Base-by-base conservation (phyloP, 2,329 filamentous ascomycete species). In the Zasmidium cellare region DNA sequence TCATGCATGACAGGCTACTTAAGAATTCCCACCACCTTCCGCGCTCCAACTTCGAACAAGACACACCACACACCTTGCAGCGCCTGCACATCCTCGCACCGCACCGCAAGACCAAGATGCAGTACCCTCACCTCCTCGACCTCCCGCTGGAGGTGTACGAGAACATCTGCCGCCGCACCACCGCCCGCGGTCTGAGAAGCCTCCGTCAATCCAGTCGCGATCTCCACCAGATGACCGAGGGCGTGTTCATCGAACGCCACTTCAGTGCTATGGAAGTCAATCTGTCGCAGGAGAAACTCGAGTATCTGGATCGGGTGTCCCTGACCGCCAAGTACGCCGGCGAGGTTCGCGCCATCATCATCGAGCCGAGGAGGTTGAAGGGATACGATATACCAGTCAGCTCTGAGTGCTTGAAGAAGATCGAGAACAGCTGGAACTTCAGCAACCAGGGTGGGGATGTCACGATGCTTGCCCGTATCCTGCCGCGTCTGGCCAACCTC, bases 211-310 rank as follows among this genome's bases (percentile, higher is more conserved):
- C 57, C 3, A 44, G 44, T 28, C 47, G 24, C 14, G 28, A 41
- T 3, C 16, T 59, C 20, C 45, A 46, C 22, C 18, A 20, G 18
- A 53, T 46, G 5, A 41, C 28, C 9, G 25, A 53, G 28, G 19
- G 31, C 14, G 23, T 35, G 14, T 59, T 56, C 48, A 20, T 35
- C 7, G 46, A 56, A 23, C 9, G 25, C 14, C 11, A 18, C 9
- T 59, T 56, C 23, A 18, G 18, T 11, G 45, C 20, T 5, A 22
- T 59, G 14, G 49, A 59, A 38, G 47, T 56, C 45, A 35, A 47
- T 20, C 57, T 59, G 9, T 44, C 28, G 11, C 7, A 35, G 9
- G 18, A 23, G 19, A 28, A 53, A 18, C 45, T 59, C 7, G 9
- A 16, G 6, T 56, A 53, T 45, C 41, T 59, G n/a, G 35, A 22